These are phyloP conservation scores for Pyrus pyrifolia DNA, from an alignment of 306 rosid species.

Conservation along the genomic window DNA sequence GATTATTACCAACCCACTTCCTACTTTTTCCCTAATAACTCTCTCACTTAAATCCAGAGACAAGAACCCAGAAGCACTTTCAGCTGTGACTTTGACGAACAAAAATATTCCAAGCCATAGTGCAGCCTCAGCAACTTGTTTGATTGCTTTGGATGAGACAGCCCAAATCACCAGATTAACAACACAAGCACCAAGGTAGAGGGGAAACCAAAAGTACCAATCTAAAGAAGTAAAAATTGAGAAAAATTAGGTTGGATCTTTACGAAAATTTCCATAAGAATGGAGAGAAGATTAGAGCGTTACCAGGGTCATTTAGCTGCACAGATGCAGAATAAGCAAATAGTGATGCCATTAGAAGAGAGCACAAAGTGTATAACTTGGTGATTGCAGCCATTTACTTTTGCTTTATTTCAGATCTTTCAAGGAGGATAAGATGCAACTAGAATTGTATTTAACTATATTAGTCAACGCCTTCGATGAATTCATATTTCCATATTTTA, in stretches of 20 bases:
- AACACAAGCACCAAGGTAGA: constrained; percentile 41
- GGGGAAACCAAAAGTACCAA: constrained; percentile 79
- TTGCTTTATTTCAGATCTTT: constrained; percentile 2
- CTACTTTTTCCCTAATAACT: constrained; percentile 54
- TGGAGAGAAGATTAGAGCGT: background rate
- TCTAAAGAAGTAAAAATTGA: constrained; percentile 17
- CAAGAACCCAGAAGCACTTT: constrained; percentile 41
- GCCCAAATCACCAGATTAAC: constrained; percentile 44
- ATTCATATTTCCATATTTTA: background rate
- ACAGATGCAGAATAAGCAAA: constrained; percentile 66
- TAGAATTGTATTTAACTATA: background rate
- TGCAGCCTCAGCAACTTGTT: constrained; percentile 20
- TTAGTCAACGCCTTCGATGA: constrained; percentile 31
- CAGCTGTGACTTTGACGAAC: constrained; percentile 37
- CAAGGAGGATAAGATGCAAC: background rate
- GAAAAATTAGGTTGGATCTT: background rate
- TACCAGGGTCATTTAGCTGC: constrained; percentile 61
- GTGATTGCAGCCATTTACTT: constrained; percentile 31
- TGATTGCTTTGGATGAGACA: constrained; percentile 17
- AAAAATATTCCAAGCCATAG: constrained; percentile 35
- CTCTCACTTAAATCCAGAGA: constrained; percentile 57
- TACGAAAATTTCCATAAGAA: background rate
- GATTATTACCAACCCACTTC: constrained; percentile 39
- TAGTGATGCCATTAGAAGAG: constrained; percentile 48
- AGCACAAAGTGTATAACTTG: constrained; percentile 29